Percentiles rank a stretch among this genome's conserved stretches.
phyloP scores from a whole-genome alignment of 768 basidiomycete species.

The Dictyophora rubrovolvata region DNA sequence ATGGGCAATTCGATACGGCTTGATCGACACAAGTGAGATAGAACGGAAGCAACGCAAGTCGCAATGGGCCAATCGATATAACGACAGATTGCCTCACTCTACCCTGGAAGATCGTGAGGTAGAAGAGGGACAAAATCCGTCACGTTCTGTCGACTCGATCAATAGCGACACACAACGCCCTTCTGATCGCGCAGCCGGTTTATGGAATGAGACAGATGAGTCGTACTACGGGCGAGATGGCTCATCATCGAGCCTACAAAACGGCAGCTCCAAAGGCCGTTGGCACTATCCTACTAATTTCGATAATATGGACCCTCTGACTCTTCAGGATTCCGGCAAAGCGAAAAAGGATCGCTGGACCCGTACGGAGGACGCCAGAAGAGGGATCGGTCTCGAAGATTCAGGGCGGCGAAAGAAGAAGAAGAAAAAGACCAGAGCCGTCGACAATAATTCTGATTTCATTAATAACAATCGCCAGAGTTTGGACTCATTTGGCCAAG shows the following conservation, averaged over 20 bases:
- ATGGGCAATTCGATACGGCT: constrained; percentile 86
- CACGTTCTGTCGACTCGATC: constrained; percentile 18
- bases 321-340: constrained; percentile 48
- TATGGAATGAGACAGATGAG: constrained; percentile 74
- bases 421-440: constrained; percentile 53
- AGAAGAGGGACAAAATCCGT: constrained; percentile 67
- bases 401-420: constrained; percentile 33
- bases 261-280: constrained; percentile 36
- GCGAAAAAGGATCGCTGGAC: constrained; percentile 85
- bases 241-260: constrained; percentile 24
- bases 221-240: constrained; percentile 49
- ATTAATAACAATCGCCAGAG: neutral
- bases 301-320: constrained; percentile 39
- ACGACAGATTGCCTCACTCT: constrained; percentile 65
- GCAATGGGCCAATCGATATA: constrained; percentile 82
- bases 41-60: constrained; percentile 70
- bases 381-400: constrained; percentile 21
- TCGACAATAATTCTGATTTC: constrained; percentile 12
- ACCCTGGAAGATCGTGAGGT: constrained; percentile 59
- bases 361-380: constrained; percentile 69
- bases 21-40: constrained; percentile 72
- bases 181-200: constrained; percentile 34
- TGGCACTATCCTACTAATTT: constrained; percentile 88
- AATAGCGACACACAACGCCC: constrained; percentile 21
- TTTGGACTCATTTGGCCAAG: constrained; percentile 1